These are phyloP conservation scores for Plectosphaerella cucumerina DNA, from an alignment of 2,329 filamentous ascomycete species.

Conservation along the genomic window DNA sequence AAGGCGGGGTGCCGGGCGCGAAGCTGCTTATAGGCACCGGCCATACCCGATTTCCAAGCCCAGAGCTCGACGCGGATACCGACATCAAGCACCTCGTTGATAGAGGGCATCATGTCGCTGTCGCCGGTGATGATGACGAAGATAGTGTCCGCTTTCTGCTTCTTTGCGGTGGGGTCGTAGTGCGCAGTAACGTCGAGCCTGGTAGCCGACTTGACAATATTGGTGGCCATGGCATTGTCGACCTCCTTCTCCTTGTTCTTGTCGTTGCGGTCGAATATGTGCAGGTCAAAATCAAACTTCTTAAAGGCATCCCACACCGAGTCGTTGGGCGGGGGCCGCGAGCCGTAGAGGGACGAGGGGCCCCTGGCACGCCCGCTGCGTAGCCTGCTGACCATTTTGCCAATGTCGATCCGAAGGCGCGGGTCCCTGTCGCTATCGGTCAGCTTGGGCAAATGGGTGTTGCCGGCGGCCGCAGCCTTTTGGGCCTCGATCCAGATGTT, in stretches of 20 bases:
- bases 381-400: slow-evolving; percentile 11
- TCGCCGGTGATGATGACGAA: slow-evolving; percentile 20
- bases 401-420: slow-evolving; percentile 16
- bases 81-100: slow-evolving; percentile 11
- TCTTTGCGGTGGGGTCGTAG: not conserved
- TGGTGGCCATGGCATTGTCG: slow-evolving; percentile 17
- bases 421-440: slow-evolving; percentile 15
- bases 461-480: slow-evolving; percentile 16
- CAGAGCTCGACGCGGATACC: slow-evolving; percentile 20
- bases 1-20: not conserved
- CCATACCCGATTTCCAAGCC: slow-evolving; percentile 17
- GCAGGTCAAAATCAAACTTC: slow-evolving; percentile 11
- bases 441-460: slow-evolving; percentile 15
- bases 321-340: slow-evolving; percentile 18
- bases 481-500: slow-evolving; percentile 19
- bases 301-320: slow-evolving; percentile 15
- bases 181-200: slow-evolving; percentile 6
- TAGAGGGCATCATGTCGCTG: slow-evolving; percentile 18
- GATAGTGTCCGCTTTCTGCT: slow-evolving; percentile 6
- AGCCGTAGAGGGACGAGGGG: slow-evolving; percentile 17
- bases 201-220: slow-evolving; percentile 12
- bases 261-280: slow-evolving; percentile 14
- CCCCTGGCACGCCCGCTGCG: slow-evolving; percentile 10
- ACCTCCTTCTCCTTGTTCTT: slow-evolving; percentile 20
- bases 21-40: slow-evolving; percentile 11